Conservation (phyloP, 1,139 yeast species). For the Ogataea hybrid region DNA sequence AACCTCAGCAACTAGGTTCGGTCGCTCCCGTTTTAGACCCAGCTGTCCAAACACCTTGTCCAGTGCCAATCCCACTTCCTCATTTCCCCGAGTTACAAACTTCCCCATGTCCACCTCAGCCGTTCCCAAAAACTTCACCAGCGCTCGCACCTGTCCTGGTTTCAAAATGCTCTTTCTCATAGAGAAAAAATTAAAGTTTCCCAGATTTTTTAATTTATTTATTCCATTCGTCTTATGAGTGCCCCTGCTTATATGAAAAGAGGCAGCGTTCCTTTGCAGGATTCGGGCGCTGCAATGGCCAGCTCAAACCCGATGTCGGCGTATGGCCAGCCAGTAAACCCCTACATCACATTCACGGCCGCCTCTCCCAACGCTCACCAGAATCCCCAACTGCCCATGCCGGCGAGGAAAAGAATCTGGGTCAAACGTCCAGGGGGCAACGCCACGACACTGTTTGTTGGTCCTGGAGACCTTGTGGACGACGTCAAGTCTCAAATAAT, state of each 20-base stretch:
- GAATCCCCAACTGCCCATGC: slow-evolving; percentile 11
- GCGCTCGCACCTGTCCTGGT: neutral
- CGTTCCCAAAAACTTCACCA: neutral
- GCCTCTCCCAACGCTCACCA: slow-evolving; percentile 14
- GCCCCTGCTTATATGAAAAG: slow-evolving; percentile 7
- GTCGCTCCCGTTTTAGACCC: slow-evolving; percentile 1
- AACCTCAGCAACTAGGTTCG: neutral
- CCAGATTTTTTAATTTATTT: neutral
- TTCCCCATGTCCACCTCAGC: neutral
- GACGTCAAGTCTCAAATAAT: slow-evolving; percentile 65
- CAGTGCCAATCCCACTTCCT: neutral
- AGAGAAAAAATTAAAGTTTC: neutral
- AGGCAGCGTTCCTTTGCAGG: slow-evolving; percentile 1
- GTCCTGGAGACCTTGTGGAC: slow-evolving; percentile 60
- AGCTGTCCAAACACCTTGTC: slow-evolving; percentile 4
- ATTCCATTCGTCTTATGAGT: slow-evolving; percentile 1
- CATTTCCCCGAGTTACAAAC: neutral
- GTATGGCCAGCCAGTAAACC: slow-evolving; percentile 4
- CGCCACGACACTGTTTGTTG: slow-evolving; percentile 65
- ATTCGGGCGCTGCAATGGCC: neutral
- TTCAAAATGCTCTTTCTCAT: neutral
- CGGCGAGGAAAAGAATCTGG: slow-evolving; percentile 54
- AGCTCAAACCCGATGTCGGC: neutral
- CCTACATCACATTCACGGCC: slow-evolving; percentile 18
- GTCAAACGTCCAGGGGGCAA: slow-evolving; percentile 53